phyloP scores from a whole-genome alignment of 2,329 filamentous ascomycete genomes.

The Calonectria pauciramosa region DNA sequence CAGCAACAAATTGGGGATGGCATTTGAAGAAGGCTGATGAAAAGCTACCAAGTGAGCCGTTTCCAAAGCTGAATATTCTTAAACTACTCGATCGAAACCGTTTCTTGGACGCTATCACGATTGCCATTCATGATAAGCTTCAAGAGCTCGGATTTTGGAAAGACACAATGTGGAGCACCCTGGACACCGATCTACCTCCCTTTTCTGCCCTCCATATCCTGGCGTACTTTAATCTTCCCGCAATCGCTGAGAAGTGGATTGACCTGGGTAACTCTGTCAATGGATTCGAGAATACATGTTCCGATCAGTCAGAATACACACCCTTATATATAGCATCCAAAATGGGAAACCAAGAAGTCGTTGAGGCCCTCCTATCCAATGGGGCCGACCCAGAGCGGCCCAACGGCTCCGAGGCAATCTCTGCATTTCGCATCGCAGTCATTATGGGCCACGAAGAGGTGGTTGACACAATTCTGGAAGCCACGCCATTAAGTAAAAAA shows the following conservation, averaged over 20 bases:
- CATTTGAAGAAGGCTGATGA: constrained; percentile 1
- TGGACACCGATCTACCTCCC: background rate
- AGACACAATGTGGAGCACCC: background rate
- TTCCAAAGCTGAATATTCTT: background rate
- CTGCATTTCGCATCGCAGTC: background rate
- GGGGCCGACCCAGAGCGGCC: background rate
- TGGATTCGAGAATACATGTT: background rate
- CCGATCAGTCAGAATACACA: background rate
- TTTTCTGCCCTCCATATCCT: constrained; percentile 7
- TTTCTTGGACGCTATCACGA: constrained; percentile 2
- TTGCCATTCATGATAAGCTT: background rate
- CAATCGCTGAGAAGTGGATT: background rate
- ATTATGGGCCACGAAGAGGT: background rate
- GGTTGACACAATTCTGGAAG: background rate
- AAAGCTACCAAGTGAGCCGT: background rate
- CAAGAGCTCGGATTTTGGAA: background rate
- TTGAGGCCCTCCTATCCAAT: background rate
- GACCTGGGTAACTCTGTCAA: background rate
- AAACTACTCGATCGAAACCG: background rate
- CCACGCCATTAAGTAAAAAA: background rate
- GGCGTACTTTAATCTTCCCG: constrained; percentile 4
- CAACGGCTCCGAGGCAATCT: background rate
- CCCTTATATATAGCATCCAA: background rate
- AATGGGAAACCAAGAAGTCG: background rate
- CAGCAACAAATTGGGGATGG: constrained; percentile 6